Evolutionary conservation across 805 yeast species (phyloP), one percentile per base, ranked within the genome.

Genomic region (Candida multigemmis): DNA sequence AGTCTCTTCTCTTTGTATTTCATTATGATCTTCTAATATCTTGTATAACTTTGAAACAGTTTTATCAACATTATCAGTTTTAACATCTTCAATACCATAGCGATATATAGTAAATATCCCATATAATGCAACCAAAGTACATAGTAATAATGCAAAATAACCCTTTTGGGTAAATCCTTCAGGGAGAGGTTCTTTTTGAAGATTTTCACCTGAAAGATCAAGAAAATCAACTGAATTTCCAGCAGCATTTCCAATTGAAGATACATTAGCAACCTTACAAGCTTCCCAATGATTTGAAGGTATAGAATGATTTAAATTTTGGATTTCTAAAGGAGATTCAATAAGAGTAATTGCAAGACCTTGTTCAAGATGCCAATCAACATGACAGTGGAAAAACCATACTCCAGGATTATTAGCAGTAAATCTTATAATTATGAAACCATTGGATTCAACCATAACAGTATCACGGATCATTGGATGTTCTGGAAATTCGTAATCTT

Each of bases 321-420:
- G 84, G 26, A 89, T 65, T 31, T 67, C 66, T 7, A 52, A 40
- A 16, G 98, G 98, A 30, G 85, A 95, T 60, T 89, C 98, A 29
- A 89, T 60, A 23, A 91, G 60, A 7, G 68, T 64, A 30, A 86
- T 43, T 8, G 94, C 94, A 44, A 89, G 70, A 47, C 98, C 98
- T 65, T 91, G 97, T 46, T 77, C 70, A 66, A 89, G 71, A 63
- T 91, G 98, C 98, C 98, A 89, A 54, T 91, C 97, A 46, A 91
- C 81, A 54, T 89, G 98, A 60, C 98, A 89, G 63, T 89, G 98
- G 93, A 91, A 91, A 55, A 77, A 73, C 98, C 97, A 89, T 23
- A 87, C 87, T 64, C 98, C 98, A 17, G 97, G 98, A 55, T 91
- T 91, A 51, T 81, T 77, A 28, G 97, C 94, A 47, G 71, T 73